Base-by-base conservation (phyloP, 106 monocot genomes). In the Platanthera zijinensis region DNA sequence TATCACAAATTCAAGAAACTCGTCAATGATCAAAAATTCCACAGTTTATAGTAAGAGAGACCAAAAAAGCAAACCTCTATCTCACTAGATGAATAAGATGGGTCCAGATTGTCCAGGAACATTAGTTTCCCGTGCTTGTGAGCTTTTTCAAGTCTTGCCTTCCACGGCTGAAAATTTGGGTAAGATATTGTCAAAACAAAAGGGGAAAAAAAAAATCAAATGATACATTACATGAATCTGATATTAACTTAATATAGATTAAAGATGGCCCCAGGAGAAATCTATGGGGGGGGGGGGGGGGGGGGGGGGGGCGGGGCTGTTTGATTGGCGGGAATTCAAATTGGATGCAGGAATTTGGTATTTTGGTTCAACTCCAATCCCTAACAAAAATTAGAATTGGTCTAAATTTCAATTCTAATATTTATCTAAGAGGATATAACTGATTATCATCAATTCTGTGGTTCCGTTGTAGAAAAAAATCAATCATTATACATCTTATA, bases 61-160 rank as follows among this genome's bases (percentile, higher is more conserved):
- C 28, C 57, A 15, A 57, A 22, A 22, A 21, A 10, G 10, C 76
- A 76, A 6, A 76, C 76, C 76, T 76, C 61, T 19, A 76, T 48
- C 8, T 76, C 76, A 32, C 48, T 47, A 48, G 76, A 62, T 48
- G 76, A 57, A 49, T 61, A 63, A 21, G 62, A 76, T 63, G 49
- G 76, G 13, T 76, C 76, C 62, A 76, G 49, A 17, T 76, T 76
- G 12, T 76, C 59, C 49, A 76, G 76, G 21, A 76, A 76, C 9
- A 76, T 3, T 13, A 76, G 62, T 47, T 46, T 76, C 21, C 62
- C 76, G 18, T 61, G 76, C 47, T 49, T 18, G 57, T 76, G 30
- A 48, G 76, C 76, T 25, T 57, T 76, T 61, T 76, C 59, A 14
- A 76, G 12, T 57, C 76, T 76, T 48, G 62, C 21, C 46, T 63